Evolutionary conservation across 2,329 filamentous ascomycete genomes (phyloP).

Genomic region (Dendrostoma leiphaemia): DNA sequence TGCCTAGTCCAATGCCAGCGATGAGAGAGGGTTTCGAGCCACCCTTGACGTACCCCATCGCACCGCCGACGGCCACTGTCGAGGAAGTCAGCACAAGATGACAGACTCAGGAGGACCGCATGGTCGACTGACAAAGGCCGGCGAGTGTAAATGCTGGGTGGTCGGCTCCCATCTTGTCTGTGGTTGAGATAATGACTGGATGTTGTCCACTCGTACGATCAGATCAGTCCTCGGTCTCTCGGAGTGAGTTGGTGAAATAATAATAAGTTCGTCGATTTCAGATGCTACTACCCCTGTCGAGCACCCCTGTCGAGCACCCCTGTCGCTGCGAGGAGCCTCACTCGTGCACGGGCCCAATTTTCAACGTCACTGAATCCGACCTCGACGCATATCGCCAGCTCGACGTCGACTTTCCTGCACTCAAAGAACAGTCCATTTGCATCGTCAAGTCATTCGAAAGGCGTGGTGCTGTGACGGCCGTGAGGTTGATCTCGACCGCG

Average conservation of each 20-base stretch:
- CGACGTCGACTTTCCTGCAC: too few species aligned
- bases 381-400: background rate
- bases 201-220: background rate
- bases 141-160: conserved; percentile 41
- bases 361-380: background rate
- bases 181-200: background rate
- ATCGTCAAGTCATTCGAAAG: too few species aligned
- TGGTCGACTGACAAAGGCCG: conserved; percentile 31
- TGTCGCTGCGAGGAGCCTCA: conserved; percentile 2
- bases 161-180: conserved; percentile 28
- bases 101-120: background rate
- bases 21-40: conserved; percentile 32
- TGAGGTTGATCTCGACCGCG: too few species aligned
- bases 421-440: too few species aligned
- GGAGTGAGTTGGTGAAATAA: too few species aligned
- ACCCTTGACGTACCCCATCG: conserved; percentile 29
- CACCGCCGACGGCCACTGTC: conserved; percentile 32
- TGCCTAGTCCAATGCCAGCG: conserved; percentile 30
- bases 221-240: too few species aligned
- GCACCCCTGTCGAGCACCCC: background rate
- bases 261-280: background rate
- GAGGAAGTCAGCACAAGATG: conserved; percentile 6
- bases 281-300: background rate
- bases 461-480: too few species aligned
- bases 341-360: background rate